Conservation (phyloP, 2,329 filamentous ascomycete genomes). For the Sphaceloma murrayae region DNA sequence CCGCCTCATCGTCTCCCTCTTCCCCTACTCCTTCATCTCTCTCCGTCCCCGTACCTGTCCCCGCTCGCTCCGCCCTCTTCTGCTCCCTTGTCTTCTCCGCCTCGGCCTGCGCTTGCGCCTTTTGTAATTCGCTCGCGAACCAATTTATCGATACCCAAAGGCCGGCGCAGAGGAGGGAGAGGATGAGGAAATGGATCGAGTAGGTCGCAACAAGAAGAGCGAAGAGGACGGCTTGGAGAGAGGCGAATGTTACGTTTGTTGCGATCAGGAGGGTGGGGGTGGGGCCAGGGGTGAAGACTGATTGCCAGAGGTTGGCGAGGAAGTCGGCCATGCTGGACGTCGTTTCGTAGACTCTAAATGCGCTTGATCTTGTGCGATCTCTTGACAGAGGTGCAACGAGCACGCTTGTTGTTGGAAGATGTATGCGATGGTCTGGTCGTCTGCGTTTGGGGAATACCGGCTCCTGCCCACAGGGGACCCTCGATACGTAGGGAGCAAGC, state of each 20-base stretch:
- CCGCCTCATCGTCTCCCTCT: conserved; percentile 33
- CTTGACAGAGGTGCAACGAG: background rate
- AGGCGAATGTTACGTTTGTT: conserved; percentile 80
- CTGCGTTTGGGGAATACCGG: too few relatives aligned
- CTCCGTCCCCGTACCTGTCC: conserved; percentile 32
- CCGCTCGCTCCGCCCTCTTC: conserved; percentile 39
- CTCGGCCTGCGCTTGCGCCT: conserved; percentile 39
- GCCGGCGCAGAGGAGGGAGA: conserved; percentile 68
- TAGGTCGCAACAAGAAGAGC: conserved; percentile 68
- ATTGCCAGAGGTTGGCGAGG: conserved; percentile 73
- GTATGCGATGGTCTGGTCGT: too few relatives aligned
- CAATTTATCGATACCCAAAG: conserved; percentile 96
- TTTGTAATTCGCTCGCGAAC: conserved; percentile 64
- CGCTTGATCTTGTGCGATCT: background rate
- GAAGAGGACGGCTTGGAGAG: conserved; percentile 70
- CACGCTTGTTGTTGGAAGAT: background rate
- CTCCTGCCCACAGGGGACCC: too few relatives aligned
- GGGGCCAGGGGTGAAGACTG: conserved; percentile 85
- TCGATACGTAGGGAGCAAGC: too few relatives aligned
- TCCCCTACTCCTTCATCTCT: conserved; percentile 23
- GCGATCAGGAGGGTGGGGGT: conserved; percentile 81
- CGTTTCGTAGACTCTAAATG: background rate
- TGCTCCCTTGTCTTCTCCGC: conserved; percentile 40
- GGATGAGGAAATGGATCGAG: conserved; percentile 78
- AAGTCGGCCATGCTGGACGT: conserved; percentile 37